Evolutionary conservation across 768 basidiomycete species (phyloP).

Genomic region (Calocybe gangraenosa): DNA sequence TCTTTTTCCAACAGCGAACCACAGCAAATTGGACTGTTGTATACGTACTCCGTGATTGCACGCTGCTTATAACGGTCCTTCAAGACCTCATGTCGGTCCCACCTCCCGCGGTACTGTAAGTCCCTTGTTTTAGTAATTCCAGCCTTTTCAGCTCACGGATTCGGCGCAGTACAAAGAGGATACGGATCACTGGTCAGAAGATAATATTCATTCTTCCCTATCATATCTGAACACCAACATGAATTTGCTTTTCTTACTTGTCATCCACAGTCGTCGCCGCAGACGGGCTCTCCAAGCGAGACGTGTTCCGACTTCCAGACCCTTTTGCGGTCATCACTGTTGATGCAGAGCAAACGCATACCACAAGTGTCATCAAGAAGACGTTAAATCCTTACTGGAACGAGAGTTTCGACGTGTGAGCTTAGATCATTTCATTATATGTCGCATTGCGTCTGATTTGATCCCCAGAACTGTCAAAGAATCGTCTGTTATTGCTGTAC

Average conservation of each 20-base stretch:
- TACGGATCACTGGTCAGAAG: conserved; percentile 68
- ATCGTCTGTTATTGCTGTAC: conserved; percentile 95
- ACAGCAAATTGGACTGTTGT: too few species aligned
- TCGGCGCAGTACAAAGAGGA: conserved; percentile 56
- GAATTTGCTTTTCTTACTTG: conserved; percentile 3
- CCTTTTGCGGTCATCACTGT: conserved; percentile 99
- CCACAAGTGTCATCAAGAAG: conserved; percentile 96
- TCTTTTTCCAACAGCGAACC: too few species aligned
- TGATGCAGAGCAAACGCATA: conserved; percentile 95
- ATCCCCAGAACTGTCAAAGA: conserved; percentile 83
- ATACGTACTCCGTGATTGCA: too few species aligned
- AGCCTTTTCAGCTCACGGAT: conserved; percentile 1
- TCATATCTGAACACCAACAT: not conserved
- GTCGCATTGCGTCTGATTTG: conserved; percentile 1
- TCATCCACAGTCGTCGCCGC: conserved; percentile 80
- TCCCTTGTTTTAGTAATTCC: conserved; percentile 1
- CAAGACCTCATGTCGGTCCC: conserved; percentile 38
- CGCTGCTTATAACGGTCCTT: not conserved
- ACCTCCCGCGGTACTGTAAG: conserved; percentile 43
- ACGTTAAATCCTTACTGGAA: conserved; percentile 96
- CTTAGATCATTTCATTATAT: conserved; percentile 5
- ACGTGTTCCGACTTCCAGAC: conserved; percentile 94
- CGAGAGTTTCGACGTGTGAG: conserved; percentile 96
- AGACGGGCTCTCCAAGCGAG: conserved; percentile 88
- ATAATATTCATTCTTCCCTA: not conserved